A percentile compares a stretch with the other conserved stretches of the same genome.
phyloP scores from a whole-genome alignment of 352 stramenopile genomes.

The Phytophthora ramorum region DNA sequence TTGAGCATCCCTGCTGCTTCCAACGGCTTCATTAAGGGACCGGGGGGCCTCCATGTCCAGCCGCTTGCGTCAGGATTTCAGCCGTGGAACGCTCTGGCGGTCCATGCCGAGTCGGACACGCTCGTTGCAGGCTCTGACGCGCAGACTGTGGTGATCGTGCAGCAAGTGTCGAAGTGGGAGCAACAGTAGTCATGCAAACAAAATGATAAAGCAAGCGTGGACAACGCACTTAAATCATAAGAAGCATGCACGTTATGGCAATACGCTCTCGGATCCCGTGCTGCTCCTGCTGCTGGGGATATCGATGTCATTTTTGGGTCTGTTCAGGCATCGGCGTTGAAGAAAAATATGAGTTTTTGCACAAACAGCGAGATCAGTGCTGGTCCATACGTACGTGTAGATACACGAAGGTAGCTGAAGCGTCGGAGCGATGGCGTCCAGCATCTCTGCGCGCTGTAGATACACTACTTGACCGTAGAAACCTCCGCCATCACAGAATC shows the following conservation, averaged over 20 bases:
- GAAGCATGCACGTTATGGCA: constrained; percentile 1
- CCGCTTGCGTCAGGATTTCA: constrained; percentile 45
- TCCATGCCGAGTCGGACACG: constrained; percentile 80
- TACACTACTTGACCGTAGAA: constrained; percentile 89
- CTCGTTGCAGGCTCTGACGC: constrained; percentile 78
- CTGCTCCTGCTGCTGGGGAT: background rate
- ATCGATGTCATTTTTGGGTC: background rate
- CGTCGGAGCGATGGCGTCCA: constrained; percentile 56
- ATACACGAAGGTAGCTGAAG: constrained; percentile 62
- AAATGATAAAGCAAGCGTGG: constrained; percentile 21
- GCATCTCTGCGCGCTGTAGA: constrained; percentile 49
- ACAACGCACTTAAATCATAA: constrained; percentile 9
- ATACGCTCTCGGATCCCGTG: background rate
- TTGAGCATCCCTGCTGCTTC: constrained; percentile 7
- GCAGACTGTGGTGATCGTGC: constrained; percentile 75
- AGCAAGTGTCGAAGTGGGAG: constrained; percentile 60
- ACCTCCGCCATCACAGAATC: constrained; percentile 55
- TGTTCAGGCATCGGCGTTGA: background rate
- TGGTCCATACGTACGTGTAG: constrained; percentile 41
- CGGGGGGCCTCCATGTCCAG: constrained; percentile 45
- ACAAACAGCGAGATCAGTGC: background rate
- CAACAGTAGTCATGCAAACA: constrained; percentile 14
- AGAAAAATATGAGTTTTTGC: background rate
- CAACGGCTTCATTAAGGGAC: constrained; percentile 25
- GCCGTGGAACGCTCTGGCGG: constrained; percentile 70